Evolutionary conservation across 2,329 filamentous ascomycete genomes (phyloP), one percentile per base, ranked within the genome.

Genomic region (Aspergillus melleus): DNA sequence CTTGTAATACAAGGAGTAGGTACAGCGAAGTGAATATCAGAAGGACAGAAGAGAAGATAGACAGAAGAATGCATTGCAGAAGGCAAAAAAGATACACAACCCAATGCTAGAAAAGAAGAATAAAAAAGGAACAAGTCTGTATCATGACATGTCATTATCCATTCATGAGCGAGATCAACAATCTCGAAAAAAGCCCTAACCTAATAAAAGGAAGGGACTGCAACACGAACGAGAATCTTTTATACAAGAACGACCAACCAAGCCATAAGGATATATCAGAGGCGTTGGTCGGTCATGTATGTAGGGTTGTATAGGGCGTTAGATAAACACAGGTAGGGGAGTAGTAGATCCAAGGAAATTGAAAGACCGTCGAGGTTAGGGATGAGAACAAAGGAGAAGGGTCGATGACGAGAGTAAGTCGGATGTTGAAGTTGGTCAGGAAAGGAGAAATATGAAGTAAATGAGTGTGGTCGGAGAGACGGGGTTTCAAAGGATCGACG

Each of bases 91-190:
- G 44, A 47, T 24, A 47, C 44, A 22, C 44, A 47, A 42, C 54
- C 26, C 20, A 24, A 53, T 54, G 36, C 47, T 32, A 49, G 59
- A 57, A 32, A 56, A 36, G 32, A 36, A 36, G 11, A 36, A 36
- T 36, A 36, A 2, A n/a, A 42, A n/a, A 42, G 4, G 36, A 42
- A n/a, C 36, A 60, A 57, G 49, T 57, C 61, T 61, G 58, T 61
- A 59, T 66, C 63, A 47, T 66, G 51, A 59, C 54, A 58, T 49
- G 57, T 67, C 63, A 63, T 67, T 62, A 65, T 60, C 53, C 65
- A 63, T 58, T 51, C 63, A 49, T 64, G 26, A 58, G 49, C 30
- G 44, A 55, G 58, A 60, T 36, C 36, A 14, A 39, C 26, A 24
- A 46, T 53, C 54, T 26, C 58, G 24, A 54, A 16, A 42, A 14